These are phyloP conservation scores for Magnusiomyces paraingens DNA, from an alignment of 1,139 yeast species.

Conservation along the genomic window DNA sequence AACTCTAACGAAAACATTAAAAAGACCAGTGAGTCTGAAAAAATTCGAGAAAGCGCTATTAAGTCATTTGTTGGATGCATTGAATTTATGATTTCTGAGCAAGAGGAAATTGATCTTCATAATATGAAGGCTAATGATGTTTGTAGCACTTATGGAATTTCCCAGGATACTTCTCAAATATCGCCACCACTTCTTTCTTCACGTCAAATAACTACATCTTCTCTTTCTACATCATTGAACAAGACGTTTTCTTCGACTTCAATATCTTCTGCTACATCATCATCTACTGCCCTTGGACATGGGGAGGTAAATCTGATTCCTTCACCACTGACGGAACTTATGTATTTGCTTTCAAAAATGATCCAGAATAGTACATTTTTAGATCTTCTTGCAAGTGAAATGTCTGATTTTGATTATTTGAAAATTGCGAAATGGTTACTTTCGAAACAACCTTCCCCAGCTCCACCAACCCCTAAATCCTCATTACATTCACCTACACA, in stretches of 20 bases:
- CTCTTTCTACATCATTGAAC: too few species aligned
- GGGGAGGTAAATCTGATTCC: not conserved
- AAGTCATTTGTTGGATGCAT: slow-evolving; percentile 3
- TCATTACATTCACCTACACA: too few species aligned
- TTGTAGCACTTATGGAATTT: not conserved
- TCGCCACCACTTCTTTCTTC: not conserved
- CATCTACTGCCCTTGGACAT: not conserved
- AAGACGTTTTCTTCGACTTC: too few species aligned
- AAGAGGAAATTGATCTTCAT: not conserved
- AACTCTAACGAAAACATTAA: not conserved
- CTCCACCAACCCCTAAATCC: too few species aligned
- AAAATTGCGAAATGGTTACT: not conserved
- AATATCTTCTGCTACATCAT: not conserved
- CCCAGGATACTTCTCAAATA: not conserved
- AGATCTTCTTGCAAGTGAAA: not conserved
- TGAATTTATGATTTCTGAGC: slow-evolving; percentile 2
- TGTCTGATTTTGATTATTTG: not conserved
- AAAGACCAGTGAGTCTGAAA: not conserved
- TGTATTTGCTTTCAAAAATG: not conserved
- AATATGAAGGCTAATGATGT: not conserved
- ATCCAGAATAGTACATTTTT: not conserved
- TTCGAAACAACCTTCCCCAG: not conserved
- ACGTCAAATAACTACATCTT: too few species aligned
- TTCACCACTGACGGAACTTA: not conserved
- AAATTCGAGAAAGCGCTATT: not conserved